These are phyloP conservation scores for Gynandropsis gynandra DNA, from an alignment of 345 rosid species.

Conservation along the genomic window DNA sequence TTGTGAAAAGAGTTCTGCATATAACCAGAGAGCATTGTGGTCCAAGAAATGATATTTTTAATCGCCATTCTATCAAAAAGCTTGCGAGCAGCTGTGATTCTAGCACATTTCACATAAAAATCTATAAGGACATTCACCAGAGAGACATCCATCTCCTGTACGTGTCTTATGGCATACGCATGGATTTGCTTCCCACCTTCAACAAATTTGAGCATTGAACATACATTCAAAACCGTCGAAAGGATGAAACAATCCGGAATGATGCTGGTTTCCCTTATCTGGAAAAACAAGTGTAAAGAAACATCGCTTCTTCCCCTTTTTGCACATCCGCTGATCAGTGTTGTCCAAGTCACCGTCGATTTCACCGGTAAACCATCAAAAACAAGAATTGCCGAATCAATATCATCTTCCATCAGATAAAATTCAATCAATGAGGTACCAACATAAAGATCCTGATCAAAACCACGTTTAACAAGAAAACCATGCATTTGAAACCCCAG, in stretches of 20 bases:
- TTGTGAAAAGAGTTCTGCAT: constrained; percentile 50
- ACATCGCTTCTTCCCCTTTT: constrained; percentile 48
- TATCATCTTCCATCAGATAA: constrained; percentile 38
- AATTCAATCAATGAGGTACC: constrained; percentile 61
- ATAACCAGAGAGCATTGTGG: constrained; percentile 62
- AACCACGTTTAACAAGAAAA: constrained; percentile 47
- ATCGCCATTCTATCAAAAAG: constrained; percentile 45
- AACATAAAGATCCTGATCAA: constrained; percentile 51
- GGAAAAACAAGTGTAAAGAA: constrained; percentile 41
- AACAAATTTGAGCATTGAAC: constrained; percentile 39
- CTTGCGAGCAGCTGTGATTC: constrained; percentile 35
- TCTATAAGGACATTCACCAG: constrained; percentile 56
- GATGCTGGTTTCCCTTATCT: constrained; percentile 30
- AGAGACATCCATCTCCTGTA: constrained; percentile 50
- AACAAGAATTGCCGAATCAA: constrained; percentile 51
- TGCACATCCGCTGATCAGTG: constrained; percentile 53
- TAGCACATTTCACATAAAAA: constrained; percentile 56
- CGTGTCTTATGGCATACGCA: constrained; percentile 48
- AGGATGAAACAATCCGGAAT: constrained; percentile 50
- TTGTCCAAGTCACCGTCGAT: constrained; percentile 59
- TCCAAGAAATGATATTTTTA: constrained; percentile 60
- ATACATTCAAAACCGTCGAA: constrained; percentile 55
- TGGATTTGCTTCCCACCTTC: constrained; percentile 74
- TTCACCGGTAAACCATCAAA: constrained; percentile 49
- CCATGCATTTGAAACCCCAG: constrained; percentile 49